Base-by-base conservation (phyloP, 345 rosid genomes). In the Gossypium ekmanianum region DNA sequence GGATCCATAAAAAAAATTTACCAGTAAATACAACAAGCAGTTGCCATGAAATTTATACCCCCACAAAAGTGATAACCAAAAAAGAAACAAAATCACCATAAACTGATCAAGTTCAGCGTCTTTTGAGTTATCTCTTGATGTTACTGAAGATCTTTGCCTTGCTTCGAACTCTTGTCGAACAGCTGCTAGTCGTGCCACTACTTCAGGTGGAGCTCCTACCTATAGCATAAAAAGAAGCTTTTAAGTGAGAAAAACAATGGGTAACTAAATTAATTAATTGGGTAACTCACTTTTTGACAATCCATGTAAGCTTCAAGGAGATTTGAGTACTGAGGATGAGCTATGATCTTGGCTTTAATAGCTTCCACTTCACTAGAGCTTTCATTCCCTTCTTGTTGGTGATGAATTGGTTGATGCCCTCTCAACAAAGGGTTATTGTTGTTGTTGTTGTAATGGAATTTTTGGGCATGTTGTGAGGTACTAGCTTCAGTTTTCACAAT, bases 31-130 rank as follows among this genome's bases (percentile, higher is more conserved):
- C 16, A 24, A 12, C 54, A 45, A 67, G 39, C 2, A 29, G 18
- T 13, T 20, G 48, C 58, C 50, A 1, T 12, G 7, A 43, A 14
- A 44, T 34, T 34, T 34, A 34, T 34, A 34, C 39, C 39, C 7
- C 1, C 65, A 62, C 68, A 12, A 61, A 55, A 57, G 39, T 48
- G 55, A 59, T 34, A 34, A 5, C 45, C 22, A 54, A 20, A 17
- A 44, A 11, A 74, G 29, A 9, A 29, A 44, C 50, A 72, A 24
- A 77, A n/a, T 76, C 81, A 94, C 99, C 99, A 95, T 95, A 83
- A 95, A 95, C 81, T 95, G 99, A 83, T 95, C 99, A 48, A 95
- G 82, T 80, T 95, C 98, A 0, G 99, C 97, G 85, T 95, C 99
- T 77, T 90, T 93, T 0, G 86, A 83, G 68, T n/a, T 55, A 20